Evolutionary conservation across 129 eudicot species (phyloP).

Genomic region (Saposhnikovia divaricata): DNA sequence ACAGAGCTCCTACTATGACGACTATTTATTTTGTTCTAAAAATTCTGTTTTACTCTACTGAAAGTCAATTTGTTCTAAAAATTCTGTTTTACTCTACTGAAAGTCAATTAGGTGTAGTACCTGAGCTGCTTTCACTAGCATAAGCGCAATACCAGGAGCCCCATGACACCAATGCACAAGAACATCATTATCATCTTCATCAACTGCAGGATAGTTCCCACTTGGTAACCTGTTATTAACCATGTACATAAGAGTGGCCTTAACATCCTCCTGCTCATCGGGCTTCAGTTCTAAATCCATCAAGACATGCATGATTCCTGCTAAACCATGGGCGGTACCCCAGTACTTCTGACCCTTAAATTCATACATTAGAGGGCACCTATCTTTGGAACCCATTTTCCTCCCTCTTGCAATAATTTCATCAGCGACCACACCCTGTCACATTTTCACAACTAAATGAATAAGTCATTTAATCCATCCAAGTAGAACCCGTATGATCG

Average conservation of each 20-base stretch:
- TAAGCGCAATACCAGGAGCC: constrained; percentile 72
- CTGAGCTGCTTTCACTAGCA: constrained; percentile 72
- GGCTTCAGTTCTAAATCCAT: constrained; percentile 52
- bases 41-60: no score
- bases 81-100: no score
- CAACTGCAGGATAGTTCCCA: constrained; percentile 63
- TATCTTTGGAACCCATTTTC: constrained; percentile 33
- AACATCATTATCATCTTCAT: constrained; percentile 42
- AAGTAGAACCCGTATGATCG: neutral
- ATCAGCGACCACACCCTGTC: constrained; percentile 34
- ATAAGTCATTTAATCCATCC: no score
- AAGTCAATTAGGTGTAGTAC: no score
- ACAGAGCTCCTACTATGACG: no score
- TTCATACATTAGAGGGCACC: constrained; percentile 68
- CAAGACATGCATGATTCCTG: constrained; percentile 60
- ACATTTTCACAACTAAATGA: neutral
- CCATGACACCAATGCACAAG: constrained; percentile 92
- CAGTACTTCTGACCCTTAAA: constrained; percentile 50
- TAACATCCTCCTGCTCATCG: constrained; percentile 51
- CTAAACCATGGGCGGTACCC: constrained; percentile 92
- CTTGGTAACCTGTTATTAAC: constrained; percentile 50
- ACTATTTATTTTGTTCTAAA: neutral
- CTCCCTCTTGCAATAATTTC: constrained; percentile 55
- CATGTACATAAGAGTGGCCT: constrained; percentile 53
- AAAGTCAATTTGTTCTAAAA: no score